Evolutionary conservation across 345 rosid species (phyloP).

Genomic region (Draba incana): DNA sequence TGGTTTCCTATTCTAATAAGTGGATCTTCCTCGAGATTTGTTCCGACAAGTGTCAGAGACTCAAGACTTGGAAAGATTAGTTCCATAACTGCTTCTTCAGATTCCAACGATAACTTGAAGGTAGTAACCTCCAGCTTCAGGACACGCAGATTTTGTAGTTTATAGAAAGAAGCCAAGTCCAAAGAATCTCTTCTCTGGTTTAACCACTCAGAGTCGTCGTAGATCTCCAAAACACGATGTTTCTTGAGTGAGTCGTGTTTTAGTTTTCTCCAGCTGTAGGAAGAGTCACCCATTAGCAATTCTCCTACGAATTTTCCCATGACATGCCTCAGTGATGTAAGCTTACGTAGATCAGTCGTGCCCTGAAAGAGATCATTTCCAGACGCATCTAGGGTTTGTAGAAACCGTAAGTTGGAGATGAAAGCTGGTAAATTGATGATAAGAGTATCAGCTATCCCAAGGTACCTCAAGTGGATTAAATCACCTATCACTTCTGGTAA

Average conservation of each 20-base stretch:
- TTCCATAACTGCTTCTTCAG: background rate
- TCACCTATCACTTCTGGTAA: slow-evolving; percentile 14
- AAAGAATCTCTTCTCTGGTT: background rate
- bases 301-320: background rate
- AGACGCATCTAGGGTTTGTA: slow-evolving; percentile 31
- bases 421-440: background rate
- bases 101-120: slow-evolving; percentile 2
- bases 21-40: background rate
- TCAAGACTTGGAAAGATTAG: slow-evolving; percentile 13
- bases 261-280: slow-evolving; percentile 27
- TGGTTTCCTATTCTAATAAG: no score
- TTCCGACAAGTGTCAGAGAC: background rate
- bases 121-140: background rate
- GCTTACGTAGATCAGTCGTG: background rate
- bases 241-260: slow-evolving; percentile 14
- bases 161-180: background rate
- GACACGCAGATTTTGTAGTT: slow-evolving; percentile 14
- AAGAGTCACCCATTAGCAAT: slow-evolving; percentile 15
- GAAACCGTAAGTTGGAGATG: slow-evolving; percentile 4
- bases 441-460: background rate
- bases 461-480: slow-evolving; percentile 18
- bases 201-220: background rate
- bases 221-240: slow-evolving; percentile 20
- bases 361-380: no score
- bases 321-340: slow-evolving; percentile 28